These are phyloP conservation scores for Candida sakaeoensis DNA, from an alignment of 805 yeast species.

Conservation along the genomic window DNA sequence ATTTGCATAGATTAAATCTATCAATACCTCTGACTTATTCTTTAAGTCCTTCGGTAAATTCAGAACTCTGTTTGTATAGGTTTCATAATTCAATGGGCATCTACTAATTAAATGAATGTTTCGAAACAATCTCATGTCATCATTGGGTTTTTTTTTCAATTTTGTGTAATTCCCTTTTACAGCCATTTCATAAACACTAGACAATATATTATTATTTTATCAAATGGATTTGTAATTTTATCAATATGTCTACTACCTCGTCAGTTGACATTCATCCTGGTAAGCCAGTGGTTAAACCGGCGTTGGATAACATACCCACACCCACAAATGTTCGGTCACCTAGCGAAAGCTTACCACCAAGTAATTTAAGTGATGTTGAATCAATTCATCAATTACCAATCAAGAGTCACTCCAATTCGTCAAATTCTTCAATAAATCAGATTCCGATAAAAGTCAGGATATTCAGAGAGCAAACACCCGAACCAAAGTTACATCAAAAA, in stretches of 20 bases:
- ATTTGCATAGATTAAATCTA: slow-evolving; percentile 22
- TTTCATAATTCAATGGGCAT: slow-evolving; percentile 25
- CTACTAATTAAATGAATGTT: background rate
- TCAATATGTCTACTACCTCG: background rate
- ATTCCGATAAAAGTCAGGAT: background rate
- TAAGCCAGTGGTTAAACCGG: background rate
- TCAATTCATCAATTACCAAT: background rate
- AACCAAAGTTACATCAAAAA: background rate
- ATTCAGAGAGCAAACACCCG: too few species aligned
- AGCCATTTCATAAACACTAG: background rate
- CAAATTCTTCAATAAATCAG: background rate
- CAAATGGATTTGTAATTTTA: too few species aligned
- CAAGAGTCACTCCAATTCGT: background rate
- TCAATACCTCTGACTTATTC: slow-evolving; percentile 8
- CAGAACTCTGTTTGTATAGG: slow-evolving; percentile 17
- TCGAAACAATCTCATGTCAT: background rate
- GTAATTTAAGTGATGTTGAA: slow-evolving; percentile 5
- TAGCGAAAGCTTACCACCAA: slow-evolving; percentile 2
- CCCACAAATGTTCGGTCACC: background rate
- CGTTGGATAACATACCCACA: background rate
- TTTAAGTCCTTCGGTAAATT: slow-evolving; percentile 6
- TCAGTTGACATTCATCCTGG: background rate
- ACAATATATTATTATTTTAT: background rate
- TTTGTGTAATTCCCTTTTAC: background rate
- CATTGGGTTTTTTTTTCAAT: background rate